A percentile compares a stretch with the other conserved stretches of the same genome.
Evolutionary conservation across 1,284 basidiomycete species (phyloP).

Genomic region (Moesziomyces antarcticus): DNA sequence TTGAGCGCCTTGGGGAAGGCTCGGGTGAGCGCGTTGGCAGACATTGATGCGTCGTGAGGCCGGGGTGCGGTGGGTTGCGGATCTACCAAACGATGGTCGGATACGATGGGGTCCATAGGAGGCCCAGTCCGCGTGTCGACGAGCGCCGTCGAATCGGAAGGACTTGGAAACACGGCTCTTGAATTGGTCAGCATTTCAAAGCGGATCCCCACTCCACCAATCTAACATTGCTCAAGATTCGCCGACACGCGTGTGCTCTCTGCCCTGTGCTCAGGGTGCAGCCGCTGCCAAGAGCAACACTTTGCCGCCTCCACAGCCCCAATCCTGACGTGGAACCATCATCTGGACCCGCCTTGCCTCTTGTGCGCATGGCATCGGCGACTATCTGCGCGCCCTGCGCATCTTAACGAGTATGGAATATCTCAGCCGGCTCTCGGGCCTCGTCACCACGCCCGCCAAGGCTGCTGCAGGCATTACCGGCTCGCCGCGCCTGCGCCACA

Average conservation of each 20-base stretch:
- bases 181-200: constrained; percentile 33
- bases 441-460: constrained; percentile 43
- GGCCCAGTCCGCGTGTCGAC: no score
- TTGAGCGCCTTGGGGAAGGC: constrained; percentile 63
- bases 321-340: no score
- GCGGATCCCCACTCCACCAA: no score
- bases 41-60: constrained; percentile 37
- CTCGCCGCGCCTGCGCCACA: constrained; percentile 37
- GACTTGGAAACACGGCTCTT: background rate
- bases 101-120: no score
- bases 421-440: constrained; percentile 43
- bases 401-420: constrained; percentile 25
- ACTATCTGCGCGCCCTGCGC: no score
- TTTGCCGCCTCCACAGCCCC: background rate
- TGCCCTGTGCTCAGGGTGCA: no score
- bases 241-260: background rate
- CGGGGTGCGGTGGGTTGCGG: constrained; percentile 10
- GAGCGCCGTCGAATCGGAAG: no score
- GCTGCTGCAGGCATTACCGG: constrained; percentile 23
- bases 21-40: constrained; percentile 55
- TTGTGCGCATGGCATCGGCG: no score
- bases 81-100: background rate
- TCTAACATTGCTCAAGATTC: constrained; percentile 3
- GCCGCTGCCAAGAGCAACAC: constrained; percentile 9
- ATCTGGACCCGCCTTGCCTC: no score